Percentiles rank a stretch among this genome's conserved stretches.
Conservation (phyloP, 257 asterid species). For the Solanum phureja region DNA sequence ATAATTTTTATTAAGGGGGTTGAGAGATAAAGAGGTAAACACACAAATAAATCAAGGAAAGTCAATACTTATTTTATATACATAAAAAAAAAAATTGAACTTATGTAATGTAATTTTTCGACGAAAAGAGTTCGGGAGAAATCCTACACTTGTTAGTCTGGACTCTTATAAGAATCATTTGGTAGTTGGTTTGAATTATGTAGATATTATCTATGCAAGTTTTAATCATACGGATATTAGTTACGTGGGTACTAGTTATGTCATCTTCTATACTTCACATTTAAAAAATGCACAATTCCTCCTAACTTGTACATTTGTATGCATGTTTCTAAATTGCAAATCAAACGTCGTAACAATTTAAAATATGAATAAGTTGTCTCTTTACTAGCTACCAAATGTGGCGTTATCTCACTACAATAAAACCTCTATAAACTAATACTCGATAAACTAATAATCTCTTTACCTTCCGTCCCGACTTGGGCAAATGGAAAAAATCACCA, state of each 20-base stretch:
- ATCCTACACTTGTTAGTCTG: neutral
- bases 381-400: neutral
- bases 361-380: neutral
- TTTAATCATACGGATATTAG: neutral
- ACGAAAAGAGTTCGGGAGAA: accelerated
- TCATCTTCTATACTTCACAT: neutral
- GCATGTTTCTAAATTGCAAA: neutral
- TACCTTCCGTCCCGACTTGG: too few species aligned
- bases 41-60: neutral
- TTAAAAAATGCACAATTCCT: neutral
- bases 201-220: neutral
- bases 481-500: too few species aligned
- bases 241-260: neutral
- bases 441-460: too few species aligned
- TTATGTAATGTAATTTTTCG: too few species aligned
- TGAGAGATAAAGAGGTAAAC: neutral
- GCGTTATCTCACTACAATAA: too few species aligned
- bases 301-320: neutral
- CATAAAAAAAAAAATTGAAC: neutral
- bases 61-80: neutral
- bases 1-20: too few species aligned
- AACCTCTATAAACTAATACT: too few species aligned
- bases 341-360: neutral
- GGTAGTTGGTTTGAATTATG: neutral
- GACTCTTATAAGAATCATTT: neutral